Percentiles rank a stretch among this genome's conserved stretches.
These are phyloP conservation scores for Aspergillus piperis DNA, from an alignment of 2,329 filamentous ascomycete genomes.

Conservation along the genomic window DNA sequence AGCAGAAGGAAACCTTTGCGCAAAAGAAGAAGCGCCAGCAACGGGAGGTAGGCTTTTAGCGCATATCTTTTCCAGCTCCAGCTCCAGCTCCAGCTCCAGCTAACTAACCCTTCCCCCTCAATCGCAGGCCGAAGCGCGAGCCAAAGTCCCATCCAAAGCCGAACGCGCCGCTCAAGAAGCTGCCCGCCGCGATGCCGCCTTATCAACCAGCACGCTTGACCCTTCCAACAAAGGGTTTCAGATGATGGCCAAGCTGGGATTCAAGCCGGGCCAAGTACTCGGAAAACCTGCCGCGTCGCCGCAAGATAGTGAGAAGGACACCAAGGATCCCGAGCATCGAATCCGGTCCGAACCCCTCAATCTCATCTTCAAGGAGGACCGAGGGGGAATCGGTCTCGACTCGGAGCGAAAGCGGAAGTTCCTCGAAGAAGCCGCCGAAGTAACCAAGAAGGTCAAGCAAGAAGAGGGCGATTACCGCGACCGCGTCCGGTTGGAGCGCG, in stretches of 20 bases:
- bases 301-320: slow-evolving; percentile 1
- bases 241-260: slow-evolving; percentile 98
- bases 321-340: slow-evolving; percentile 19
- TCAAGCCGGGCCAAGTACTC: slow-evolving; percentile 71
- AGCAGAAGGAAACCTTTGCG: slow-evolving; percentile 62
- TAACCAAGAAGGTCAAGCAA: slow-evolving; percentile 62
- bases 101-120: slow-evolving; percentile 27
- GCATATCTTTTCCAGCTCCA: slow-evolving; percentile 36
- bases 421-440: slow-evolving; percentile 60
- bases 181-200: slow-evolving; percentile 70
- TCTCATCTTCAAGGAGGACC: slow-evolving; percentile 74
- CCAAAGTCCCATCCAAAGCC: slow-evolving; percentile 71
- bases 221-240: slow-evolving; percentile 80
- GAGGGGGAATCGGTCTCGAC: slow-evolving; percentile 81
- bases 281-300: slow-evolving; percentile 59
- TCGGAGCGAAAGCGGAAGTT: slow-evolving; percentile 78
- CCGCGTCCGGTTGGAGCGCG: slow-evolving; percentile 68
- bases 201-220: slow-evolving; percentile 72
- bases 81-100: slow-evolving; percentile 29
- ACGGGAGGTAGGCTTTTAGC: slow-evolving; percentile 45
- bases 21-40: slow-evolving; percentile 59
- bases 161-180: slow-evolving; percentile 76
- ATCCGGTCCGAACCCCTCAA: slow-evolving; percentile 71
- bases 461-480: slow-evolving; percentile 73
- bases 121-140: slow-evolving; percentile 64